Conservation (phyloP, 2,329 filamentous ascomycete species). For the Mariannaea elegans region DNA sequence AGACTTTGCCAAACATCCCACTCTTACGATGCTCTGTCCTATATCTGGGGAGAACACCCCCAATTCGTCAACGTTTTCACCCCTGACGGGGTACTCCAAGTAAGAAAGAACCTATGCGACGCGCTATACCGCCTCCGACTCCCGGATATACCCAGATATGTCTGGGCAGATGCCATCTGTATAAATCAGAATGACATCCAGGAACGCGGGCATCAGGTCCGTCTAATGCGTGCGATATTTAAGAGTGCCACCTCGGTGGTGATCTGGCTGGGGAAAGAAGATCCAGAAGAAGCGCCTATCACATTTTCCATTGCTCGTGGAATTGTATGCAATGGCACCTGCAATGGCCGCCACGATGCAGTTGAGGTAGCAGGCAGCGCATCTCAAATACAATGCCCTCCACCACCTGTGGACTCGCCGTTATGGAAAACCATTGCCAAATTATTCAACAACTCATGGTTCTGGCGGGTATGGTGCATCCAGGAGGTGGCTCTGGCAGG, state of each 20-base stretch:
- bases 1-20: background rate
- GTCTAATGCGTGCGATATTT: slow-evolving; percentile 10
- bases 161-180: slow-evolving; percentile 21
- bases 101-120: background rate
- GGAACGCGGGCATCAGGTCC: slow-evolving; percentile 13
- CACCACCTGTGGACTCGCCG: background rate
- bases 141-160: background rate
- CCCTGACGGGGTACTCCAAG: background rate
- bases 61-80: background rate
- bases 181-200: slow-evolving; percentile 14
- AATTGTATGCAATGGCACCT: background rate
- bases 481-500: background rate
- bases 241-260: background rate
- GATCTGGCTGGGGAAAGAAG: background rate
- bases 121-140: slow-evolving; percentile 10
- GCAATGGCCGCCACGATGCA: background rate
- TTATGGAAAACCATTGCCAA: background rate
- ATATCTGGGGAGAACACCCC: slow-evolving; percentile 9
- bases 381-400: background rate
- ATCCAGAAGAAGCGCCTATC: background rate
- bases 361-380: background rate
- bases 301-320: background rate
- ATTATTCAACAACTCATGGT: background rate
- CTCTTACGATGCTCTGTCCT: slow-evolving; percentile 16
- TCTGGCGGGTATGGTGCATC: slow-evolving; percentile 3